Percentiles rank a stretch among this genome's conserved stretches.
These are phyloP conservation scores for Penicillium simplicissimum DNA, from an alignment of 495 filamentous ascomycete genomes.

Conservation along the genomic window DNA sequence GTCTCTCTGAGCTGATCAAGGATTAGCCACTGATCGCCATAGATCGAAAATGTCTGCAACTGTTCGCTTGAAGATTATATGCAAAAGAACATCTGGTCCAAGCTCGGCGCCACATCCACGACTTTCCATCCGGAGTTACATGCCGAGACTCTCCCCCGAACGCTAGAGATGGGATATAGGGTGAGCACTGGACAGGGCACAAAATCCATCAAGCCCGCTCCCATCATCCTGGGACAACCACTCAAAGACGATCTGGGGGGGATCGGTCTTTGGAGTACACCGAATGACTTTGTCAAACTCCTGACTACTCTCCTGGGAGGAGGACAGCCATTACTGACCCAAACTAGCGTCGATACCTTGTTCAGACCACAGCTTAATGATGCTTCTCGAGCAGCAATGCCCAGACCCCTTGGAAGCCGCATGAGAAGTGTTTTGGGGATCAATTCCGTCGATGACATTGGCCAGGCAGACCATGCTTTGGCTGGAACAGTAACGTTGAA, in stretches of 20 bases:
- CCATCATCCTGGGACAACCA: conserved; percentile 18
- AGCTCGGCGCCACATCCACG: conserved; percentile 26
- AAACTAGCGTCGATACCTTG: conserved; percentile 16
- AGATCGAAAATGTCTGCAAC: conserved; percentile 30
- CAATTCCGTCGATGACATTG: not conserved
- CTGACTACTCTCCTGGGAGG: conserved; percentile 15
- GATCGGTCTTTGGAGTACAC: conserved; percentile 45
- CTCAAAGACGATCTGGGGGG: conserved; percentile 49
- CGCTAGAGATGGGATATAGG: conserved; percentile 12
- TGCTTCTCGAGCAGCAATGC: conserved; percentile 21
- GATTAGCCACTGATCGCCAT: not conserved
- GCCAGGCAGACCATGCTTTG: conserved; percentile 18
- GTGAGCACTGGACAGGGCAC: conserved; percentile 2
- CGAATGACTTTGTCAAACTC: conserved; percentile 16
- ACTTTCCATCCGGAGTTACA: conserved; percentile 20
- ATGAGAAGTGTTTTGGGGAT: conserved; percentile 23
- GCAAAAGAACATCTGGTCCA: conserved; percentile 40
- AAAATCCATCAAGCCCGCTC: not conserved
- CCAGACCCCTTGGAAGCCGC: conserved; percentile 15
- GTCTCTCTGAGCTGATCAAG: not conserved
- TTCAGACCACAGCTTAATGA: conserved; percentile 19
- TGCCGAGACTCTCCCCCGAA: not conserved
- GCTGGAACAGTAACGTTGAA: conserved; percentile 14
- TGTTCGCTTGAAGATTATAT: conserved; percentile 46
- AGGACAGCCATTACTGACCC: conserved; percentile 8